These are phyloP conservation scores for Mortierella claussenii DNA, from an alignment of 192 early-diverging fungal species.

Conservation along the genomic window DNA sequence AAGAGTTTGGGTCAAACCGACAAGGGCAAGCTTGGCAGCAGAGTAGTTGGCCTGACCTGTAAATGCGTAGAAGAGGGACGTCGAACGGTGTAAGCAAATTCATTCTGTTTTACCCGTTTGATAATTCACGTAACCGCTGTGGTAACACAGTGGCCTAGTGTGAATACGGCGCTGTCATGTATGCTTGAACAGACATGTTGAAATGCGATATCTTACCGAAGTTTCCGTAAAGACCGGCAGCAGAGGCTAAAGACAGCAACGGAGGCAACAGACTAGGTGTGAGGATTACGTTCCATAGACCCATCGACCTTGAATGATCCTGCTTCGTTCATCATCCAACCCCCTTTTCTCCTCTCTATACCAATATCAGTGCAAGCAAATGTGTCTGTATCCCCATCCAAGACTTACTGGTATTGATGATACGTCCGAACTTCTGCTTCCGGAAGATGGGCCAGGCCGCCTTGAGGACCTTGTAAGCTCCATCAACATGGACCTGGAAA, in stretches of 20 bases:
- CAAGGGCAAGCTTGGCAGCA: conserved; percentile 93
- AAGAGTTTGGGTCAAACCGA: conserved; percentile 90
- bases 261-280: not conserved
- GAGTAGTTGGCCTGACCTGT: conserved; percentile 79
- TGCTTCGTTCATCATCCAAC: not conserved
- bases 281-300: not conserved
- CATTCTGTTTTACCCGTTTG: too few species aligned
- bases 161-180: too few species aligned
- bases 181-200: not conserved
- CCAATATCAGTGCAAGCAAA: not conserved
- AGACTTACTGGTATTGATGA: conserved; percentile 59
- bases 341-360: not conserved
- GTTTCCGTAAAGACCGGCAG: conserved; percentile 99
- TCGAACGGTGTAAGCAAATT: too few species aligned
- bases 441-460: conserved; percentile 97
- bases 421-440: conserved; percentile 95
- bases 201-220: conserved; percentile 88
- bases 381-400: too few species aligned
- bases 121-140: too few species aligned
- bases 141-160: too few species aligned
- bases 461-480: conserved; percentile 95
- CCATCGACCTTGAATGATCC: too few species aligned
- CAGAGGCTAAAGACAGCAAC: conserved; percentile 73
- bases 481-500: conserved; percentile 91
- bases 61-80: not conserved